A percentile compares a stretch with the other conserved stretches of the same genome.
These are phyloP conservation scores for Paramyrothecium roridum DNA, from an alignment of 2,329 filamentous ascomycete genomes.

Conservation along the genomic window DNA sequence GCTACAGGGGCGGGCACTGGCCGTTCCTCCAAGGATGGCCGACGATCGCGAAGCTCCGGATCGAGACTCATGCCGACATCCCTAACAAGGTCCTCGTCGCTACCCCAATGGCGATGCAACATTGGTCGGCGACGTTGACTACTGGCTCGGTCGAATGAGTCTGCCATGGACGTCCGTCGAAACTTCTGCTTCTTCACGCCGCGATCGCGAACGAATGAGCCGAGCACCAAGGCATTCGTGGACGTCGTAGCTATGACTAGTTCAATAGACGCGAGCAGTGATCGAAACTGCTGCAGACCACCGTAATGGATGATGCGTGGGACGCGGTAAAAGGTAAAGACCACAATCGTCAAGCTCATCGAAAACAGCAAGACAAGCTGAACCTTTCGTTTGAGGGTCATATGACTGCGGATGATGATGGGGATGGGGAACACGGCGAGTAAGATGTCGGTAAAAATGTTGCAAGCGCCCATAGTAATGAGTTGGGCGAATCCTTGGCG, in stretches of 20 bases:
- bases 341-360: constrained; percentile 76
- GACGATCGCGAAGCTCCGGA: constrained; percentile 43
- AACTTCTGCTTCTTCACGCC: constrained; percentile 89
- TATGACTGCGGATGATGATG: constrained; percentile 76
- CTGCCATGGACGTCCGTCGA: constrained; percentile 59
- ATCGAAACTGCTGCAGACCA: constrained; percentile 81
- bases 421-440: constrained; percentile 87
- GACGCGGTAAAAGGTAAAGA: constrained; percentile 77
- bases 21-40: constrained; percentile 21
- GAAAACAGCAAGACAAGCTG: constrained; percentile 80
- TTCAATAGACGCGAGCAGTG: constrained; percentile 84
- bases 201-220: constrained; percentile 87
- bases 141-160: constrained; percentile 54
- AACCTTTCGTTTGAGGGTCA: constrained; percentile 73
- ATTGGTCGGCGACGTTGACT: constrained; percentile 39
- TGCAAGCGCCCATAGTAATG: constrained; percentile 83
- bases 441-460: constrained; percentile 84
- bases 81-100: constrained; percentile 85
- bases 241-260: constrained; percentile 84
- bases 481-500: constrained; percentile 85
- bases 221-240: constrained; percentile 85
- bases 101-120: constrained; percentile 71
- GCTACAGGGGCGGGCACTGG: constrained; percentile 33
- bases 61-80: constrained; percentile 70
- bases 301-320: constrained; percentile 67